Evolutionary conservation across 2,329 filamentous ascomycete genomes (phyloP).

Genomic region (Myriosclerotinia duriaeana): DNA sequence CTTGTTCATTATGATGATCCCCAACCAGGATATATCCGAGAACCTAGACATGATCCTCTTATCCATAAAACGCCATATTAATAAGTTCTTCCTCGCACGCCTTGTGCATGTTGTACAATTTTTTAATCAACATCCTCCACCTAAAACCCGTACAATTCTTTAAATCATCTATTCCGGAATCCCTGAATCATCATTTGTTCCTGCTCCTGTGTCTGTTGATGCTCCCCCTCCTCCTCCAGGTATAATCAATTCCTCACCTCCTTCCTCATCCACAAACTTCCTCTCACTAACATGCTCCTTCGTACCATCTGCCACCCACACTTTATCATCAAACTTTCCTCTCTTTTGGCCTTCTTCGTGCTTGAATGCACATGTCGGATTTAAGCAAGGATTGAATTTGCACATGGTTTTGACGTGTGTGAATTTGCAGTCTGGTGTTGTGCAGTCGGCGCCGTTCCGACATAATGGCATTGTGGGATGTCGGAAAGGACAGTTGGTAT

Average conservation of each 20-base stretch:
- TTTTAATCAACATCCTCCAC: slow-evolving; percentile 18
- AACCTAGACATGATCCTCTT: slow-evolving; percentile 12
- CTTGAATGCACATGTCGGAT: slow-evolving; percentile 83
- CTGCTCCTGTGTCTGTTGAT: slow-evolving; percentile 24
- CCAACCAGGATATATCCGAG: slow-evolving; percentile 23
- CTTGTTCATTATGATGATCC: slow-evolving; percentile 14
- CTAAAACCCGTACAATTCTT: neutral
- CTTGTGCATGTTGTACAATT: slow-evolving; percentile 30
- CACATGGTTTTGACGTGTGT: slow-evolving; percentile 82
- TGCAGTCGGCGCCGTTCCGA: slow-evolving; percentile 88
- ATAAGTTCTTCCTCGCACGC: slow-evolving; percentile 17
- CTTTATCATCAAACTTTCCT: slow-evolving; percentile 81
- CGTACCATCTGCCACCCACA: slow-evolving; percentile 68
- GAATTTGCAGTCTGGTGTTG: slow-evolving; percentile 79
- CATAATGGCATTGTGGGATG: slow-evolving; percentile 86
- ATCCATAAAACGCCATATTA: slow-evolving; percentile 29
- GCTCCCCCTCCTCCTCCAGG: slow-evolving; percentile 31
- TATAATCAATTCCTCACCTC: slow-evolving; percentile 53
- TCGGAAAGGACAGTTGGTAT: slow-evolving; percentile 81
- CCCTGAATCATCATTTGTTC: slow-evolving; percentile 28
- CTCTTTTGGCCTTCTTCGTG: slow-evolving; percentile 86
- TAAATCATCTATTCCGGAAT: slow-evolving; percentile 33
- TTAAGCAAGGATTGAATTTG: slow-evolving; percentile 88
- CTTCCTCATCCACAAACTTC: slow-evolving; percentile 75
- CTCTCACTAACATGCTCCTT: slow-evolving; percentile 79